These are phyloP conservation scores for Solanum corneliomulleri DNA, from an alignment of 257 asterid genomes.

Conservation along the genomic window DNA sequence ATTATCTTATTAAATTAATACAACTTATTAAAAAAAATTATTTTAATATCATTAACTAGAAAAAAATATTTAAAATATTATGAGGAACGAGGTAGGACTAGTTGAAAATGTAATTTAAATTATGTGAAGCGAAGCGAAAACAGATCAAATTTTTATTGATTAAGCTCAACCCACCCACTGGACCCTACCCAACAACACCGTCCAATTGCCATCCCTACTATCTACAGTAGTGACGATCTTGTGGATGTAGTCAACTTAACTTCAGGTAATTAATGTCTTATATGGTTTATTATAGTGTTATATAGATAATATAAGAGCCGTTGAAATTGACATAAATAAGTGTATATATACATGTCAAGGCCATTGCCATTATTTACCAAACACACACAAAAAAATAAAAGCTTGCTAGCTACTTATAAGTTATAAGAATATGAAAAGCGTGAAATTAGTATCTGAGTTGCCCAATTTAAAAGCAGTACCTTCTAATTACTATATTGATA, in stretches of 20 bases:
- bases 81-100: too few relatives aligned
- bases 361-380: neutral
- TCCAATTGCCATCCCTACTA: too few relatives aligned
- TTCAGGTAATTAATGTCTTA: neutral
- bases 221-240: too few relatives aligned
- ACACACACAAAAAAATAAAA: neutral
- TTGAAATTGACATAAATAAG: neutral
- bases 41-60: too few relatives aligned
- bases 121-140: too few relatives aligned
- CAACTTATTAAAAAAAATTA: too few relatives aligned
- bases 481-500: conserved; percentile 14
- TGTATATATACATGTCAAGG: neutral
- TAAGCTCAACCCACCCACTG: too few relatives aligned
- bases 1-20: too few relatives aligned
- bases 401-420: neutral
- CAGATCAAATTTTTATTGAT: too few relatives aligned
- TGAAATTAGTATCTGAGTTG: neutral
- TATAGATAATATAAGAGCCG: neutral
- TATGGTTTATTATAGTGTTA: neutral
- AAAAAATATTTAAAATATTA: too few relatives aligned
- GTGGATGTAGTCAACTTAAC: neutral
- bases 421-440: neutral
- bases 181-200: too few relatives aligned
- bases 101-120: too few relatives aligned
- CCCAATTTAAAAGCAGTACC: conserved; percentile 19